phyloP scores from a whole-genome alignment of 2,329 filamentous ascomycete genomes.

The Ophiostoma himal-ulmi region DNA sequence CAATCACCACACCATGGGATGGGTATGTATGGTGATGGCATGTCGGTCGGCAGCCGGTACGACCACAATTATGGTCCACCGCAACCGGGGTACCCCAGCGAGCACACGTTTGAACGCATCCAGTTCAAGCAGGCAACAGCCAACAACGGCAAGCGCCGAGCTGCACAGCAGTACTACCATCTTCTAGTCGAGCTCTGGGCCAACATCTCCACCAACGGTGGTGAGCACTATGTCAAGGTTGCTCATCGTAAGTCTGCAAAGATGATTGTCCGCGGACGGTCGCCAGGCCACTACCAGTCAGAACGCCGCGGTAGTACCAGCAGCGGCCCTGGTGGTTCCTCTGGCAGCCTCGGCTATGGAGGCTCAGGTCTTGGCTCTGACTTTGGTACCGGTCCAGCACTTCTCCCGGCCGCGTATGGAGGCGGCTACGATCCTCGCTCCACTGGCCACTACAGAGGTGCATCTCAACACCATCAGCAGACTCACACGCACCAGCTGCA shows the following conservation, averaged over 20 bases:
- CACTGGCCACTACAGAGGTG: conserved; percentile 38
- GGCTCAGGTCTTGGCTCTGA: conserved; percentile 38
- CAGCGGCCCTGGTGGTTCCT: conserved; percentile 61
- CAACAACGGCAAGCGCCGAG: conserved; percentile 86
- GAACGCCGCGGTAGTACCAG: conserved; percentile 62
- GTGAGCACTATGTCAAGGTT: conserved; percentile 60
- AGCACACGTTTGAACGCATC: conserved; percentile 74
- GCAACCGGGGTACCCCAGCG: conserved; percentile 40
- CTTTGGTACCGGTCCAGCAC: conserved; percentile 35
- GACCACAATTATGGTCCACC: conserved; percentile 40
- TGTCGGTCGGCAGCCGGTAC: conserved; percentile 33
- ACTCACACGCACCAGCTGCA: conserved; percentile 31
- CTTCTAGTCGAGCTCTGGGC: conserved; percentile 80
- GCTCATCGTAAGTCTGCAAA: conserved; percentile 68
- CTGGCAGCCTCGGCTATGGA: conserved; percentile 49
- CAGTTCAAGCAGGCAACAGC: conserved; percentile 92
- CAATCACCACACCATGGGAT: conserved; percentile 44
- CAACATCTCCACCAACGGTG: conserved; percentile 49
- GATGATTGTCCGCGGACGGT: conserved; percentile 81
- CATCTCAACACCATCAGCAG: conserved; percentile 35
- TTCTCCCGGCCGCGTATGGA: conserved; percentile 38
- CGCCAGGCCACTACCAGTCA: conserved; percentile 73
- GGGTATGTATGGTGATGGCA: conserved; percentile 34
- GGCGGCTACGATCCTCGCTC: conserved; percentile 39
- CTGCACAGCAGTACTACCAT: conserved; percentile 88